Evolutionary conservation across 2,329 filamentous ascomycete genomes (phyloP).

Genomic region (Xylaria sp.): DNA sequence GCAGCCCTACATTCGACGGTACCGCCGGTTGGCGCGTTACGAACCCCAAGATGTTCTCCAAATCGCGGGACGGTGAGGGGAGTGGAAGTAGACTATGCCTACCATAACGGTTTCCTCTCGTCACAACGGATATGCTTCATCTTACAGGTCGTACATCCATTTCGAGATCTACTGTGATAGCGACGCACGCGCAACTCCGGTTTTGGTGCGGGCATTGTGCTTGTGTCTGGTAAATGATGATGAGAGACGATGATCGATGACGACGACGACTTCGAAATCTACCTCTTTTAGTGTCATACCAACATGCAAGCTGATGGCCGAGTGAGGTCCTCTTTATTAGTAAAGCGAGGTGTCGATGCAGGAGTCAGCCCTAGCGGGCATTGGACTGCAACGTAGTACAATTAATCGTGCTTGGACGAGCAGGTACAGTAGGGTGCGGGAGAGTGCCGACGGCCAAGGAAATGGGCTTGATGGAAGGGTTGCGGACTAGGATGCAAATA

Average conservation of each 20-base stretch:
- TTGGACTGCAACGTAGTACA: slow-evolving; percentile 18
- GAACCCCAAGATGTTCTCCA: slow-evolving; percentile 12
- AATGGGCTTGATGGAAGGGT: slow-evolving; percentile 8
- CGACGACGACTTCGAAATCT: slow-evolving; percentile 1
- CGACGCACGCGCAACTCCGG: slow-evolving; percentile 33
- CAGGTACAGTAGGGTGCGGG: neutral
- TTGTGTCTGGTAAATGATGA: slow-evolving; percentile 2
- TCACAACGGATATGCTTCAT: slow-evolving; percentile 37
- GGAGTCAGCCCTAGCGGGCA: slow-evolving; percentile 26
- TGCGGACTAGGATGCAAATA: slow-evolving; percentile 16
- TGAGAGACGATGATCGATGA: neutral
- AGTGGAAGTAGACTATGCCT: slow-evolving; percentile 25
- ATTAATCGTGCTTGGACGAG: neutral
- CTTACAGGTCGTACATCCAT: slow-evolving; percentile 37
- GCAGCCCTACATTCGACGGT: slow-evolving; percentile 24
- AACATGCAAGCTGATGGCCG: slow-evolving; percentile 1
- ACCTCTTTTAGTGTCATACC: slow-evolving; percentile 21
- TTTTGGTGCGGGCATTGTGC: slow-evolving; percentile 33
- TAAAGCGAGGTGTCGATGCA: slow-evolving; percentile 25
- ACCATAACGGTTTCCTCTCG: slow-evolving; percentile 38
- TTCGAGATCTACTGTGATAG: slow-evolving; percentile 37
- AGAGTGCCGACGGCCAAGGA: slow-evolving; percentile 16
- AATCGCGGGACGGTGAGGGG: slow-evolving; percentile 9
- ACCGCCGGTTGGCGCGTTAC: slow-evolving; percentile 7
- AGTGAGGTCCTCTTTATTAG: slow-evolving; percentile 25